phyloP scores from a whole-genome alignment of 305 asterid genomes.

The Galium porrigens region DNA sequence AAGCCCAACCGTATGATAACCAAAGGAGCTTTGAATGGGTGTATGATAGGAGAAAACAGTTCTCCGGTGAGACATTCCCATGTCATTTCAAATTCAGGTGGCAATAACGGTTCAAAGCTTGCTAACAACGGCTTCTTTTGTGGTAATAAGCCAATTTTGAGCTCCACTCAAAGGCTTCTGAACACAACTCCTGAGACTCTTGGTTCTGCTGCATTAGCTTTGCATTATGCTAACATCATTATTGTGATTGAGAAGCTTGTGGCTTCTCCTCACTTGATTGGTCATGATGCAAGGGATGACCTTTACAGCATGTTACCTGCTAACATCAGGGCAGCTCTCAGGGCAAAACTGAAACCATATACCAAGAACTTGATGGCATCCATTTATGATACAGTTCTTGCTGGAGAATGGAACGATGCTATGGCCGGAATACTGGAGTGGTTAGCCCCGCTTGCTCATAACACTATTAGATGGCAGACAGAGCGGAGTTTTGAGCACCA shows the following conservation, averaged over 20 bases:
- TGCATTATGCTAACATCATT: slow-evolving; percentile 67
- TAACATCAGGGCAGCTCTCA: slow-evolving; percentile 45
- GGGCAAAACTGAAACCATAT: slow-evolving; percentile 63
- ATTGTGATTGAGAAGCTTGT: slow-evolving; percentile 64
- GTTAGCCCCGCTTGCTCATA: slow-evolving; percentile 84
- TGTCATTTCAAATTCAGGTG: background rate
- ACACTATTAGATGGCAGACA: slow-evolving; percentile 82
- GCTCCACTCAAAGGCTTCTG: slow-evolving; percentile 34
- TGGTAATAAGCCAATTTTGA: slow-evolving; percentile 20
- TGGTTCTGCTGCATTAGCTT: slow-evolving; percentile 69
- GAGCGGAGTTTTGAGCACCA: slow-evolving; percentile 80
- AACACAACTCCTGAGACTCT: slow-evolving; percentile 61
- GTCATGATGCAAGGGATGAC: slow-evolving; percentile 71
- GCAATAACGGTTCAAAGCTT: slow-evolving; percentile 10
- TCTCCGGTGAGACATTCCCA: slow-evolving; percentile 20
- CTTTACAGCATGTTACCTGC: slow-evolving; percentile 73
- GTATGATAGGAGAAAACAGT: slow-evolving; percentile 25
- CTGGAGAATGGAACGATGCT: slow-evolving; percentile 62
- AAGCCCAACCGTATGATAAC: slow-evolving; percentile 17
- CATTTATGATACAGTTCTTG: slow-evolving; percentile 50
- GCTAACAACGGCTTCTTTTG: slow-evolving; percentile 22
- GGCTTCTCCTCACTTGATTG: slow-evolving; percentile 68
- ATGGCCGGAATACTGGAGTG: slow-evolving; percentile 55
- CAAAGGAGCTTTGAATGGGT: slow-evolving; percentile 30
- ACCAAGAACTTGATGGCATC: slow-evolving; percentile 39